Evolutionary conservation across 192 early-diverging fungal species (phyloP), one percentile per base, ranked within the genome.

Genomic region (Globomyces pollinis-pini): DNA sequence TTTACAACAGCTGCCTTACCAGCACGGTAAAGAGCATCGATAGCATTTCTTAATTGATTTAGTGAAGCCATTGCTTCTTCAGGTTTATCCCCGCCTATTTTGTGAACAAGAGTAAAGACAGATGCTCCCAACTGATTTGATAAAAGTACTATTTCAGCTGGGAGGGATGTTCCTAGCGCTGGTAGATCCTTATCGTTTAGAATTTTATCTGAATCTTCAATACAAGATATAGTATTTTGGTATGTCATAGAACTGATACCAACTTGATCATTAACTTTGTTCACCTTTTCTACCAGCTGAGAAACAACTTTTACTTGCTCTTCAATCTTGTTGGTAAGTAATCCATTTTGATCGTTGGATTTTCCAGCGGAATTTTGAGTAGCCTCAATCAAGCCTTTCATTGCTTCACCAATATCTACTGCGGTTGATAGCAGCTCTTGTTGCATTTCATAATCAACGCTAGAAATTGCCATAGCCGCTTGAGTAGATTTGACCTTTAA

Each of bases 401-500:
- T 49, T 6, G 63, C 58, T 38, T 70, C 75, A 2, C 70, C 32
- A 15, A 83, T 75, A 13, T 26, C 21, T 61, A 66, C 73, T 9
- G 71, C 70, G 3, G 66, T 57, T 3, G 20, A 15, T 18, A 83
- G 64, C 1, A 83, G 65, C 47, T 83, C 61, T 49, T 69, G 66
- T 62, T 83, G 80, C 73, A 80, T 74, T 44, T 82, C 51, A 38
- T 72, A 78, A 57, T 83, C 77, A 29, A 47, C 76, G 35, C 72
- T 76, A 2, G 78, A 72, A 15, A 83, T 43, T 6, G 80, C 67
- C 0, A 64, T 61, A 8, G 80, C 80, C 1, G 61, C 69, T 21
- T 45, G 36, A 13, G 61, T 76, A 7, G 65, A 66, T 2, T 53
- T 38, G 7, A 64, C 58, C 38, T 57, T 62, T 5, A 83, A 50